Percentiles rank a stretch among this genome's conserved stretches.
Conservation (phyloP, 306 rosid genomes). For the Castanopsis chinensis region DNA sequence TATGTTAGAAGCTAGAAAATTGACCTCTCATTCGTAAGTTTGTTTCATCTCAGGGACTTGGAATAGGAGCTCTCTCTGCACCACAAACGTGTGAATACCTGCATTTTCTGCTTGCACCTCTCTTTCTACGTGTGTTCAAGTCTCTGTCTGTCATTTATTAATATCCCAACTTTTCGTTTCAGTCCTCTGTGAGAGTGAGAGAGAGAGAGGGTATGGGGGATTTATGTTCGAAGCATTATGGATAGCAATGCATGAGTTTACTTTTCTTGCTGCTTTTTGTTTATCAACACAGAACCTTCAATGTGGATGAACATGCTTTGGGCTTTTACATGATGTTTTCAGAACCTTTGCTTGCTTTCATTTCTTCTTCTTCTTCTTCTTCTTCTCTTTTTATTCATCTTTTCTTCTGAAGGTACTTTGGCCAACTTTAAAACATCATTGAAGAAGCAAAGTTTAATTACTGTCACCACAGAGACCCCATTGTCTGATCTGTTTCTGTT, state of each 20-base stretch:
- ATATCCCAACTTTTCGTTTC: constrained; percentile 30
- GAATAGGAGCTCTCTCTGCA: constrained; percentile 27
- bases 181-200: neutral
- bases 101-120: constrained; percentile 36
- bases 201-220: neutral
- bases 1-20: constrained; percentile 18
- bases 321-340: constrained; percentile 12
- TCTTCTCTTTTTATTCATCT: constrained; percentile 1
- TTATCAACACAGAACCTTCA: neutral
- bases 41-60: constrained; percentile 27
- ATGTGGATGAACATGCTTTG: neutral
- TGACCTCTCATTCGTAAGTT: constrained; percentile 20
- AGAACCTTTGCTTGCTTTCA: neutral
- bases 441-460: constrained; percentile 27
- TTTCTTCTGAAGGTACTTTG: constrained; percentile 16
- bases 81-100: constrained; percentile 31
- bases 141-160: constrained; percentile 17
- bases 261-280: neutral
- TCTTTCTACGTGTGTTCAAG: constrained; percentile 16
- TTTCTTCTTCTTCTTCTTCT: neutral
- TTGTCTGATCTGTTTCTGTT: constrained; percentile 15
- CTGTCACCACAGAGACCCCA: constrained; percentile 7
- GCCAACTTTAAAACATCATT: constrained; percentile 26
- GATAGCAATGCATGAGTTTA: constrained; percentile 18
- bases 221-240: constrained; percentile 21